These are phyloP conservation scores for Graphium sp. DNA, from an alignment of 2,329 filamentous ascomycete genomes.

Conservation along the genomic window DNA sequence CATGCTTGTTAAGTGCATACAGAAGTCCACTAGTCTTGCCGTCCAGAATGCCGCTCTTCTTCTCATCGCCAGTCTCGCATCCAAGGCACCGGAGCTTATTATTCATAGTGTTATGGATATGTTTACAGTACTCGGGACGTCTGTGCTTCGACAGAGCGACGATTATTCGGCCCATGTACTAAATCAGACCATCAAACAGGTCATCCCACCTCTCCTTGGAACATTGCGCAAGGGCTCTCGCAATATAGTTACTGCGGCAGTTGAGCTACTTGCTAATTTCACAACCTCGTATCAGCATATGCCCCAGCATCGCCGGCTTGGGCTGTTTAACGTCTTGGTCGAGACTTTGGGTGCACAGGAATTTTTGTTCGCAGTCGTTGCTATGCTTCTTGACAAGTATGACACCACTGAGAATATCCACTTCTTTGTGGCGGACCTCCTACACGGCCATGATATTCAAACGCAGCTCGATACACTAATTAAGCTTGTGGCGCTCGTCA, in stretches of 20 bases:
- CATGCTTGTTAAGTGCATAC: constrained; percentile 82
- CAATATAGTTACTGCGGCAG: constrained; percentile 61
- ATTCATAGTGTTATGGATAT: constrained; percentile 98
- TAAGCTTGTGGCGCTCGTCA: constrained; percentile 58
- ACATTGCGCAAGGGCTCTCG: constrained; percentile 71
- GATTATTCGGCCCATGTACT: constrained; percentile 96
- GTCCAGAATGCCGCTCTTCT: constrained; percentile 86
- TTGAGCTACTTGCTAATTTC: constrained; percentile 87
- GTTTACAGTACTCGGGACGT: constrained; percentile 94
- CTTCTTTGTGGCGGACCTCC: constrained; percentile 59
- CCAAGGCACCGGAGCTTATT: constrained; percentile 76
- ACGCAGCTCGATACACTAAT: constrained; percentile 65
- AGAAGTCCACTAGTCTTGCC: constrained; percentile 78
- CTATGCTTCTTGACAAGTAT: constrained; percentile 84
- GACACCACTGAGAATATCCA: constrained; percentile 57
- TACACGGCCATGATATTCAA: constrained; percentile 54
- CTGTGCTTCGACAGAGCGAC: constrained; percentile 79
- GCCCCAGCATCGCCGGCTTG: constrained; percentile 66
- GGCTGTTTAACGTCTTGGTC: constrained; percentile 70
- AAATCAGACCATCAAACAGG: constrained; percentile 83
- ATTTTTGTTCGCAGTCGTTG: constrained; percentile 73
- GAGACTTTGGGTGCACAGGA: constrained; percentile 74
- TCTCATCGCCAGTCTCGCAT: constrained; percentile 72
- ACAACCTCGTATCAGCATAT: constrained; percentile 94
- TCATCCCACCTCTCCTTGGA: constrained; percentile 79